A percentile compares a stretch with the other conserved stretches of the same genome.
These are phyloP conservation scores for Schizophyllum commune DNA, from an alignment of 1,284 basidiomycete species.

Conservation along the genomic window DNA sequence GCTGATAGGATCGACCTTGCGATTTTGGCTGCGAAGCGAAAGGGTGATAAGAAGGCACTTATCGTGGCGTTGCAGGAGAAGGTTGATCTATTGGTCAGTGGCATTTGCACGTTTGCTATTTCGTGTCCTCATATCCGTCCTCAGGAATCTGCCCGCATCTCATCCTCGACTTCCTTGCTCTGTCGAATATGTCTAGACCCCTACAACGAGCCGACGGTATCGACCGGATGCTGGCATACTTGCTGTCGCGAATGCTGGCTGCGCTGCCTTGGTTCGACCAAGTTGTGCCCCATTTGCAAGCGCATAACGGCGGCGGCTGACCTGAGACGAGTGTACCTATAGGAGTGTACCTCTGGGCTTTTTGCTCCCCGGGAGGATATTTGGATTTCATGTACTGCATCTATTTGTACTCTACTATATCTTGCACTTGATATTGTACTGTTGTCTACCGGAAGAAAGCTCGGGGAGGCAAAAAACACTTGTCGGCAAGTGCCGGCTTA, in stretches of 20 bases:
- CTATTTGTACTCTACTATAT: too few relatives aligned
- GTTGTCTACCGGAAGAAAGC: too few relatives aligned
- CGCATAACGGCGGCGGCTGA: slow-evolving; percentile 69
- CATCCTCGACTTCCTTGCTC: slow-evolving; percentile 38
- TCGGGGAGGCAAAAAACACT: too few relatives aligned
- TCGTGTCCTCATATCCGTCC: slow-evolving; percentile 2
- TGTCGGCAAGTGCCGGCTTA: too few relatives aligned
- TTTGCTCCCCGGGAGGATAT: too few relatives aligned
- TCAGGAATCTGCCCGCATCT: slow-evolving; percentile 38
- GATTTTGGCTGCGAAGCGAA: slow-evolving; percentile 39
- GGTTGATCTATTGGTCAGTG: slow-evolving; percentile 47
- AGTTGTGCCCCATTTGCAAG: slow-evolving; percentile 77
- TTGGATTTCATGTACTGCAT: too few relatives aligned
- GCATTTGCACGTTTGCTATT: neutral
- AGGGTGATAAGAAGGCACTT: slow-evolving; percentile 38
- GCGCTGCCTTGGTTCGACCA: slow-evolving; percentile 70
- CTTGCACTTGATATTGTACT: too few relatives aligned
- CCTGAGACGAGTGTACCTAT: slow-evolving; percentile 59
- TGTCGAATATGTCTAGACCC: slow-evolving; percentile 75
- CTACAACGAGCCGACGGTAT: slow-evolving; percentile 68
- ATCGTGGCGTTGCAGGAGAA: slow-evolving; percentile 54
- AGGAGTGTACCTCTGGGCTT: neutral
- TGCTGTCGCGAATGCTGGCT: slow-evolving; percentile 77
- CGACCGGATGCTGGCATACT: slow-evolving; percentile 82
- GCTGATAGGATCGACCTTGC: slow-evolving; percentile 40